Evolutionary conservation across 202 grass and related monocot species (phyloP), one percentile per base, ranked within the genome.

Genomic region (Brachypodium distachyon): DNA sequence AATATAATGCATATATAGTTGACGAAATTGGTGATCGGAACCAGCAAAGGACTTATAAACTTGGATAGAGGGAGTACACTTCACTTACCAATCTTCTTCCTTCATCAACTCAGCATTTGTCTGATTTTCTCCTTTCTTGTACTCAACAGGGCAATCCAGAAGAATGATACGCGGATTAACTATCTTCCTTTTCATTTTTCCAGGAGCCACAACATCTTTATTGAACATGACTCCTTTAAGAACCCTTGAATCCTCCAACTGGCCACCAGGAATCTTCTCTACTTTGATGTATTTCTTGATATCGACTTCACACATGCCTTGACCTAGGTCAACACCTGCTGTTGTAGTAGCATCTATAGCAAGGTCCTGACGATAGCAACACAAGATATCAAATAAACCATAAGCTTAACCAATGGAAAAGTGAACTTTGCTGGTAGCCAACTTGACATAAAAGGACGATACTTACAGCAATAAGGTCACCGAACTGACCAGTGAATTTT

Each of bases 111-210:
- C 96, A 1, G 96, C 96, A 87, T 99, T 99, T 51, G 96, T 99
- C 85, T 99, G 96, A 88, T 99, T 99, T 88, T 99, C 96, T 69
- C 96, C 96, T 40, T 99, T 99, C 85, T 99, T 99, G 79, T 99
- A 99, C 71, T 99, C 96, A 76, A 99, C 72, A 63, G 96, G 96
- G 63, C 89, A 92, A 70, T 99, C 96, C 37, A 99, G 81, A 12
- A 99, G 83, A 52, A 99, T 95, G 54, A 99, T 99, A 16, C 96
- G 89, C 16, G 96, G 96, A 12, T 95, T 95, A 55, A 99, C 70
- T 76, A 99, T 90, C 70, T 95, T 99, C 65, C 96, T 95, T 61
- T 66, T 89, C 96, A 99, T 99, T 84, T 99, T 99, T 68, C 96
- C 96, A 66, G 96, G 96, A 36, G 96, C 92, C 41, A 99, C 96